Evolutionary conservation across 2,329 filamentous ascomycete species (phyloP).

Genomic region (Neophaeococcomyces mojaviensis): DNA sequence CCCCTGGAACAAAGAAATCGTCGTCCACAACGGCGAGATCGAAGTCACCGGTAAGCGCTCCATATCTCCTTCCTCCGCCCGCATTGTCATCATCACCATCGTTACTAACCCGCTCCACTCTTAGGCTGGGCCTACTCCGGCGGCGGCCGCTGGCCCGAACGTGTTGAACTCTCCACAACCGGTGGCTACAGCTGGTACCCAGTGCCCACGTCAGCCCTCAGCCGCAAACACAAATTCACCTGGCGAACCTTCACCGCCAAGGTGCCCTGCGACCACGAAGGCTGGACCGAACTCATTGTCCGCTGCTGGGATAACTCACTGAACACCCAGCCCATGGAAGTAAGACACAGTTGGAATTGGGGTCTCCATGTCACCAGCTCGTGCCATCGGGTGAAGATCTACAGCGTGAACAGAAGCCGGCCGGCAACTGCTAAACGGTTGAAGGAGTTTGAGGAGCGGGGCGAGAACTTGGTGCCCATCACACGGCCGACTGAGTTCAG

Average conservation of each 20-base stretch:
- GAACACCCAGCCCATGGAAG: constrained; percentile 52
- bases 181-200: constrained; percentile 60
- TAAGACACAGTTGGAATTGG: constrained; percentile 48
- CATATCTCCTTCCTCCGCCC: no score
- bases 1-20: constrained; percentile 52
- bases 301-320: constrained; percentile 56
- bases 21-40: constrained; percentile 53
- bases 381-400: constrained; percentile 32
- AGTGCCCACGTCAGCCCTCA: constrained; percentile 53
- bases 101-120: constrained; percentile 43
- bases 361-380: constrained; percentile 34
- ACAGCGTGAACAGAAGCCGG: constrained; percentile 37
- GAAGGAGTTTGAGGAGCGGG: constrained; percentile 26
- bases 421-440: constrained; percentile 25
- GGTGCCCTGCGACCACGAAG: constrained; percentile 55
- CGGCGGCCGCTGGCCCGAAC: constrained; percentile 52
- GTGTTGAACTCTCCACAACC: constrained; percentile 57
- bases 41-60: not conserved
- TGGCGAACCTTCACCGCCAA: constrained; percentile 60
- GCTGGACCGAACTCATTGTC: constrained; percentile 53
- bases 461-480: constrained; percentile 28
- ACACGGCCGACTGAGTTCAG: constrained; percentile 28
- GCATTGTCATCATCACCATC: no score
- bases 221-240: constrained; percentile 53
- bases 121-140: constrained; percentile 55